A percentile compares a stretch with the other conserved stretches of the same genome.
Evolutionary conservation across 805 yeast genomes (phyloP).

Genomic region (Pichia pseudocactophila): DNA sequence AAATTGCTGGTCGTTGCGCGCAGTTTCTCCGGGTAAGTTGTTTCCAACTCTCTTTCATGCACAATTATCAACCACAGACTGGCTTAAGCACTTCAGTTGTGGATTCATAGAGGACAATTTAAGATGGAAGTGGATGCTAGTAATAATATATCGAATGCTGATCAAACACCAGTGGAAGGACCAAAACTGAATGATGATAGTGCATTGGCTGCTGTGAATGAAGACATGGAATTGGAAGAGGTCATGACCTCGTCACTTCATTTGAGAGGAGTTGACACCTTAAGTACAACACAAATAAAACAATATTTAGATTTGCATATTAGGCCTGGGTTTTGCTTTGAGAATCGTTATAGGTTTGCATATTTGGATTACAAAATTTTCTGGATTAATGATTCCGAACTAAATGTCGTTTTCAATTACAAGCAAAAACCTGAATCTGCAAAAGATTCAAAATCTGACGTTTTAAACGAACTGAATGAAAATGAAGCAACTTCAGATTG

Average conservation of each 20-base stretch:
- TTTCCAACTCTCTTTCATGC: no score
- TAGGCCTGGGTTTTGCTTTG: slow-evolving; percentile 26
- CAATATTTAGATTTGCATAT: slow-evolving; percentile 41
- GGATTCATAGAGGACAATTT: no score
- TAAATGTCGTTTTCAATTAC: slow-evolving; percentile 44
- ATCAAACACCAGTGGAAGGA: neutral
- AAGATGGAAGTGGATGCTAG: no score
- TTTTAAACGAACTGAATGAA: neutral
- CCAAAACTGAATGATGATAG: neutral
- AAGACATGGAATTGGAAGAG: neutral
- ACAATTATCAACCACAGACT: no score
- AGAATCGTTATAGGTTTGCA: slow-evolving; percentile 21
- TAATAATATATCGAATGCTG: no score
- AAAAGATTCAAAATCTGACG: neutral
- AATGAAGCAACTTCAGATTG: neutral
- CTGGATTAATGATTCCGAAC: slow-evolving; percentile 59
- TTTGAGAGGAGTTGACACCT: slow-evolving; percentile 54
- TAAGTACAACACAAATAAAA: slow-evolving; percentile 53
- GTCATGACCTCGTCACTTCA: slow-evolving; percentile 35
- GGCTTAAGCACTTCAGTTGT: no score
- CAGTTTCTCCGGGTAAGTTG: slow-evolving; percentile 1
- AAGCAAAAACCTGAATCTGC: neutral
- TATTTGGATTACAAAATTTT: slow-evolving; percentile 36
- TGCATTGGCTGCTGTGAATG: neutral
- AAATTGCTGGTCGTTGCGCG: no score